Base-by-base conservation (phyloP, 1,284 basidiomycete species). In the Naganishia albida region DNA sequence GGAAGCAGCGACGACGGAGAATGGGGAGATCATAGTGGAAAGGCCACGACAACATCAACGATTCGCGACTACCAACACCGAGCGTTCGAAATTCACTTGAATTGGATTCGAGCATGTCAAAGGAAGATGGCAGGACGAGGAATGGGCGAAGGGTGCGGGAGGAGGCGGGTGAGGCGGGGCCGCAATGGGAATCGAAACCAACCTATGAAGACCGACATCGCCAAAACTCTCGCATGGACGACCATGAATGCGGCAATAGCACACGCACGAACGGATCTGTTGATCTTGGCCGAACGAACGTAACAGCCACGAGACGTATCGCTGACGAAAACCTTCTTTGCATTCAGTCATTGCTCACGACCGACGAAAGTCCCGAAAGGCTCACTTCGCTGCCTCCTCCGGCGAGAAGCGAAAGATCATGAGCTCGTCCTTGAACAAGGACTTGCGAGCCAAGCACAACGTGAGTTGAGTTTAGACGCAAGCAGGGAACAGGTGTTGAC, bases 381-480 rank as follows among this genome's bases (percentile, higher is more conserved):
- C 90, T 74, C 94, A 97, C 86, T 96, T 96, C 82, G 83, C 84
- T 68, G 93, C 93, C 62, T 89, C 94, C 68, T 96, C 93, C 62
- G 91, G 89, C 64, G 83, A 93, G 75, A 91, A 94, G 80, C 88
- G 95, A 81, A 95, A 93, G 85, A 93, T 98, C 77, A 96, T 99
- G 93, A 93, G 91, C 73, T 92, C 94, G 69, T 85, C 93, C 66
- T 87, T 99, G 70, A 90, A 90, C 73, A 98, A 97, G 85, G 95
- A 97, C 78, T 89, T 99, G 75, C 88, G 93, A 72, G 82, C 80
- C 78, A 91, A 97, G 84, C 85, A 99, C 86, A 89, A 88, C 81
- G 93, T 96, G 80, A 75, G 90, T 85, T 38, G 12, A 6, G 39
- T 28, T n/a, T 25, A 7, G 23, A 16, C 1, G 54, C n/a, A 15